Percentiles rank a stretch among this genome's conserved stretches.
Evolutionary conservation across 148 eudicot species (phyloP).

Genomic region (Amaranthus hypochondriacus): DNA sequence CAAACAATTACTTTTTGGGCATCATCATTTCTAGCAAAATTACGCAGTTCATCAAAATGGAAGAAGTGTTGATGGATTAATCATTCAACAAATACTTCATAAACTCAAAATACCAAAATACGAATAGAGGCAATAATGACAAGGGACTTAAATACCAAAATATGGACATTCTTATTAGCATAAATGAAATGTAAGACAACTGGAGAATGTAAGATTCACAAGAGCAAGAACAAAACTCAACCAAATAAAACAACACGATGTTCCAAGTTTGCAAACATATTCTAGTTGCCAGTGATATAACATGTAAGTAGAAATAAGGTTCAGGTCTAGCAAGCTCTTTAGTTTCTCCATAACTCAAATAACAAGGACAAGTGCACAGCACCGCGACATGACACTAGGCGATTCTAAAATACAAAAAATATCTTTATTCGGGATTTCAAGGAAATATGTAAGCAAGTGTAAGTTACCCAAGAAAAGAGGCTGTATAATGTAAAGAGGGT

Average conservation of each 20-base stretch:
- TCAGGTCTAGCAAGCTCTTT: neutral
- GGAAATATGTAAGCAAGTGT: conserved; percentile 4
- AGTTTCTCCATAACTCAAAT: neutral
- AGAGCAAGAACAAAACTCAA: neutral
- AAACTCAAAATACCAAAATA: no score
- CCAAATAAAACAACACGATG: neutral
- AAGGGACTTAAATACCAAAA: neutral
- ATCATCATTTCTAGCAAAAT: neutral
- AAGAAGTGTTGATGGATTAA: neutral
- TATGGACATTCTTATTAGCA: neutral
- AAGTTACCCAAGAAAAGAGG: conserved; percentile 91
- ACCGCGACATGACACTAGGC: neutral
- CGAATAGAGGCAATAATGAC: neutral
- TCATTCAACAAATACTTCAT: neutral
- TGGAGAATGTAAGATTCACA: neutral
- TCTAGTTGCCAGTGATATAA: neutral
- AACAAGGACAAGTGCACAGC: neutral
- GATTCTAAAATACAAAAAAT: neutral
- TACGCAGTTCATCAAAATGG: neutral
- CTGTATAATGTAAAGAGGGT: conserved; percentile 90
- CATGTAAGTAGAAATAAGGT: neutral
- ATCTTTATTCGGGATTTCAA: neutral
- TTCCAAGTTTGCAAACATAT: neutral
- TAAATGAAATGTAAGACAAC: neutral
- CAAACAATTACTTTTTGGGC: neutral